Conservation (phyloP, 1,139 yeast genomes). For the Kurtzmaniella quercitrusa region DNA sequence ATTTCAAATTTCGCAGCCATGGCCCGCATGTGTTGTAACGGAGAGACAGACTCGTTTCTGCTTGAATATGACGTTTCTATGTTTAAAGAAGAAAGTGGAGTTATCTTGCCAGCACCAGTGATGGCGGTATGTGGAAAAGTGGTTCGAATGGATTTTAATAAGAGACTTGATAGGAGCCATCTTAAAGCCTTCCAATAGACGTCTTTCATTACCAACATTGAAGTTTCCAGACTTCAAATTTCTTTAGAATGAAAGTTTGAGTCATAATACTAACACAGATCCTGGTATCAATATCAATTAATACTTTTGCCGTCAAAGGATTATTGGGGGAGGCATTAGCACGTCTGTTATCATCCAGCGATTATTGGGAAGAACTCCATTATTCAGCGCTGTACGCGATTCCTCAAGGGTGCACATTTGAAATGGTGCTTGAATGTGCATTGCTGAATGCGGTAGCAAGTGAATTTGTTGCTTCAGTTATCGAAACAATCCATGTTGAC, state of each 20-base stretch:
- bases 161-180: conserved; percentile 5
- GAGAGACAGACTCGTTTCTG: neutral
- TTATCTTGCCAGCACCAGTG: conserved; percentile 7
- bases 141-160: neutral
- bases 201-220: no score
- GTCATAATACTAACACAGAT: conserved; percentile 3
- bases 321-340: conserved; percentile 13
- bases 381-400: conserved; percentile 14
- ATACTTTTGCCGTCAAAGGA: conserved; percentile 13
- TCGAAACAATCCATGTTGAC: conserved; percentile 12
- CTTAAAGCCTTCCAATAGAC: no score
- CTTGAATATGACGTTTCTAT: neutral
- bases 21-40: neutral
- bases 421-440: conserved; percentile 18
- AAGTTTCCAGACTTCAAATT: no score
- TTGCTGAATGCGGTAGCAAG: conserved; percentile 15
- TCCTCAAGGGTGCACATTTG: conserved; percentile 9
- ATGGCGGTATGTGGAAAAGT: neutral
- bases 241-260: no score
- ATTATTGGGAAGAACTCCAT: conserved; percentile 17
- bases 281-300: conserved; percentile 13
- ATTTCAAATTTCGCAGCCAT: neutral
- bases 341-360: conserved; percentile 7
- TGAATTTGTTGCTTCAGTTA: conserved; percentile 9
- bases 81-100: neutral